phyloP scores from a whole-genome alignment of 495 filamentous ascomycete species.

The Aspergillus funiculosus region DNA sequence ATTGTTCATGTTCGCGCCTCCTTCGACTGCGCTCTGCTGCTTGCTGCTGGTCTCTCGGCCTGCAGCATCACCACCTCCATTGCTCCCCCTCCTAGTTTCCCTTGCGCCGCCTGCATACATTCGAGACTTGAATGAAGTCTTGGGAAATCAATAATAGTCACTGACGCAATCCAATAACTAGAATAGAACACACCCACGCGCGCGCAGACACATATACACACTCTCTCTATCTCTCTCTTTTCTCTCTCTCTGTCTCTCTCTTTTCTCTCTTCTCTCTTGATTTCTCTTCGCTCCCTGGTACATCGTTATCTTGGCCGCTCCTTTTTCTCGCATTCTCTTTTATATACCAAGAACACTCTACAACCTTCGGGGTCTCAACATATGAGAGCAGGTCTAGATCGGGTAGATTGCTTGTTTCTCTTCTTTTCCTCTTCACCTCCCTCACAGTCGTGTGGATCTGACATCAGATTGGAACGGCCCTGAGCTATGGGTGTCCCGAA shows the following conservation, averaged over 20 bases:
- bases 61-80: slow-evolving; percentile 6
- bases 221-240: not conserved
- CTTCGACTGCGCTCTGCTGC: slow-evolving; percentile 4
- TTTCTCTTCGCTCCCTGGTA: not conserved
- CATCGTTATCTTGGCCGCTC: slow-evolving; percentile 15
- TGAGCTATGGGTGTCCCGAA: slow-evolving; percentile 19
- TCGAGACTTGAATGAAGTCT: slow-evolving; percentile 1
- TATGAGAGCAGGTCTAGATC: slow-evolving; percentile 19
- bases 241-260: slow-evolving; percentile 6
- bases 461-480: slow-evolving; percentile 12
- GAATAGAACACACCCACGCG: slow-evolving; percentile 2
- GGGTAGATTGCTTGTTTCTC: slow-evolving; percentile 9
- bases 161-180: slow-evolving; percentile 13
- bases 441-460: slow-evolving; percentile 9
- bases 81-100: slow-evolving; percentile 4
- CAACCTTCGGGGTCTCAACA: slow-evolving; percentile 5
- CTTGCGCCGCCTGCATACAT: slow-evolving; percentile 18
- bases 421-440: slow-evolving; percentile 10
- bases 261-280: slow-evolving; percentile 6
- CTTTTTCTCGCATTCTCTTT: slow-evolving; percentile 10
- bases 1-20: slow-evolving; percentile 29
- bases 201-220: too few relatives aligned
- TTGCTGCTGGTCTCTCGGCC: slow-evolving; percentile 8
- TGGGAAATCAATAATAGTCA: slow-evolving; percentile 10
- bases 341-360: not conserved